Evolutionary conservation across 2,329 filamentous ascomycete species (phyloP).

Genomic region (Knufia fluminis): DNA sequence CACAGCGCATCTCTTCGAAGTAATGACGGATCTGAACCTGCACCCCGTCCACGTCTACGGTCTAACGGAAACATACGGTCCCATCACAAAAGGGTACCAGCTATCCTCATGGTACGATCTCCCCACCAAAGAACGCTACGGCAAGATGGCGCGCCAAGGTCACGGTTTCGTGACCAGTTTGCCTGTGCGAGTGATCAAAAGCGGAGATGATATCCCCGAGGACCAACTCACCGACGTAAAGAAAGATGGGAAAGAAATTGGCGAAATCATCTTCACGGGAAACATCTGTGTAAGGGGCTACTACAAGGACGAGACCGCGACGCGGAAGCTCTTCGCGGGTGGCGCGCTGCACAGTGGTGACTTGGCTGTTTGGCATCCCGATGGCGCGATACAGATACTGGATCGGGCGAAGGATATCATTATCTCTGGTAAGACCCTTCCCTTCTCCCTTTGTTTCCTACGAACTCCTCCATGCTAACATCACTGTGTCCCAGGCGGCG

Average conservation of each 20-base stretch:
- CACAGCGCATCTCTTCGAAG: constrained; percentile 79
- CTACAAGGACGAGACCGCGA: constrained; percentile 81
- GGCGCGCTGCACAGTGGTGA: constrained; percentile 85
- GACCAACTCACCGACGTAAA: constrained; percentile 58
- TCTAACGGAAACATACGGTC: constrained; percentile 79
- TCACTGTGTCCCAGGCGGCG: constrained; percentile 58
- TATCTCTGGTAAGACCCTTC: constrained; percentile 61
- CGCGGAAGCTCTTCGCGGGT: constrained; percentile 75
- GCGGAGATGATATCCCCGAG: constrained; percentile 36
- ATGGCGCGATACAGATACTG: constrained; percentile 83
- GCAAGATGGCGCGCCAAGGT: constrained; percentile 85
- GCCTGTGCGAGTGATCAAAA: constrained; percentile 72
- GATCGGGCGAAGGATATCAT: constrained; percentile 97
- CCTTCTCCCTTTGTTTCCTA: constrained; percentile 1
- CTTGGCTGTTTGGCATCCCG: constrained; percentile 83
- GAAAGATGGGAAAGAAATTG: constrained; percentile 64
- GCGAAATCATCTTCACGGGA: constrained; percentile 76
- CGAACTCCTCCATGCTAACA: neutral
- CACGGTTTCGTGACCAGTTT: constrained; percentile 81
- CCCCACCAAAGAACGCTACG: constrained; percentile 65
- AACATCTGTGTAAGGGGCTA: constrained; percentile 92
- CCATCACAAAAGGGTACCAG: constrained; percentile 87
- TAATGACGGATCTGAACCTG: constrained; percentile 82
- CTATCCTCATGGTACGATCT: constrained; percentile 77
- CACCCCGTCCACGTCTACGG: constrained; percentile 91